Percentiles rank a stretch among this genome's conserved stretches.
phyloP scores from a whole-genome alignment of 306 rosid species.

The Clitoria ternatea region DNA sequence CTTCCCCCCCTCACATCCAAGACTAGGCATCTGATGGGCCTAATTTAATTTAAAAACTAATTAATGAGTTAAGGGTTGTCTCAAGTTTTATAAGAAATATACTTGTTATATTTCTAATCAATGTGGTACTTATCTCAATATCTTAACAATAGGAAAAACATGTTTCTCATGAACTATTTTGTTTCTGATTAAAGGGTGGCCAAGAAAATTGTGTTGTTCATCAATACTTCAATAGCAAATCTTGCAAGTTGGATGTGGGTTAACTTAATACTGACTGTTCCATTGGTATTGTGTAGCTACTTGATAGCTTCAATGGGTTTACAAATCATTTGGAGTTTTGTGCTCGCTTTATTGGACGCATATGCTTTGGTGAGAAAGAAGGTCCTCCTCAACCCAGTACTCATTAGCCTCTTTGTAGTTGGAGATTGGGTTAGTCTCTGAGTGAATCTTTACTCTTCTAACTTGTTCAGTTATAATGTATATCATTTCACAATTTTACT shows the following conservation, averaged over 20 bases:
- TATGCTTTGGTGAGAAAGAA: constrained; percentile 66
- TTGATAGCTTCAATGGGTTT: constrained; percentile 84
- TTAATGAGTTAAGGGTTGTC: no score
- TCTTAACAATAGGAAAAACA: background rate
- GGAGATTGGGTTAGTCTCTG: constrained; percentile 87
- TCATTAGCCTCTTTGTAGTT: constrained; percentile 74
- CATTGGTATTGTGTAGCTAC: constrained; percentile 49
- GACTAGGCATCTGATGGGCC: no score
- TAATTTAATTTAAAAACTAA: no score
- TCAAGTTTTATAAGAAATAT: no score
- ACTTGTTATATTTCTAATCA: no score
- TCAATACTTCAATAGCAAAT: background rate
- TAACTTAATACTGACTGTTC: background rate
- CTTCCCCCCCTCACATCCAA: no score
- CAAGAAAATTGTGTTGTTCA: background rate
- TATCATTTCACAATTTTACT: constrained; percentile 3
- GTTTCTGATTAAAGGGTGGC: background rate
- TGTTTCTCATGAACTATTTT: background rate
- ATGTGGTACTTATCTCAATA: no score
- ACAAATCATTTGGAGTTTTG: constrained; percentile 77
- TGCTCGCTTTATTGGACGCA: constrained; percentile 64
- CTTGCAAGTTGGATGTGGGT: background rate
- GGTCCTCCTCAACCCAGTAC: constrained; percentile 54
- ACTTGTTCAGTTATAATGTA: background rate
- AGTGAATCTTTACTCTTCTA: constrained; percentile 5